Percentiles rank a stretch among this genome's conserved stretches.
These are phyloP conservation scores for Penicillium sp. DNA, from an alignment of 2,329 filamentous ascomycete genomes.

Conservation along the genomic window DNA sequence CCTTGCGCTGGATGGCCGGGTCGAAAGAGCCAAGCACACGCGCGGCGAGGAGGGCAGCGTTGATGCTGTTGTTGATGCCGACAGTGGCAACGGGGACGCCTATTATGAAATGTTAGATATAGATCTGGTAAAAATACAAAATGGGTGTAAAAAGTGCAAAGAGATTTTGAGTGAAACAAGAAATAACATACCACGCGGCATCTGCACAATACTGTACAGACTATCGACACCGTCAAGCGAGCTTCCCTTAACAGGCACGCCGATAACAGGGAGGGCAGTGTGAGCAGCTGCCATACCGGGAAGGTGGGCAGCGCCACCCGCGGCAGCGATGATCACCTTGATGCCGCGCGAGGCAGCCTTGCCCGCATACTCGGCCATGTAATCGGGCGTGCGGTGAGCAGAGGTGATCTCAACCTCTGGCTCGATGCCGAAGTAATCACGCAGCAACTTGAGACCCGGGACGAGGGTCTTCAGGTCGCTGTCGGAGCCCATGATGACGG, in stretches of 20 bases:
- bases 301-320: conserved; percentile 70
- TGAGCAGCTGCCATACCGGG: conserved; percentile 74
- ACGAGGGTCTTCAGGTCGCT: conserved; percentile 48
- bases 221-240: conserved; percentile 71
- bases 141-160: not conserved
- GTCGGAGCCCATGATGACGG: conserved; percentile 52
- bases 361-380: conserved; percentile 67
- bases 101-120: conserved; percentile 15
- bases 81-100: conserved; percentile 74
- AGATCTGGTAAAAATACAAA: not conserved
- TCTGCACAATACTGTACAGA: conserved; percentile 72
- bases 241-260: conserved; percentile 73
- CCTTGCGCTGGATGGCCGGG: conserved; percentile 41
- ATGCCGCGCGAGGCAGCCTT: conserved; percentile 65
- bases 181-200: conserved; percentile 60
- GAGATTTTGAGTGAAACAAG: not conserved
- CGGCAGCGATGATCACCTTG: conserved; percentile 73
- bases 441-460: conserved; percentile 46
- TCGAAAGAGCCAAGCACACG: conserved; percentile 62
- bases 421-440: conserved; percentile 46
- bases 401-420: conserved; percentile 50
- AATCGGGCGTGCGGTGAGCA: conserved; percentile 67
- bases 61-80: conserved; percentile 77
- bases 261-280: conserved; percentile 72
- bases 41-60: conserved; percentile 70